A percentile compares a stretch with the other conserved stretches of the same genome.
Conservation (phyloP, 2,329 filamentous ascomycete genomes). For the Aspergillus ochraceoroseus region DNA sequence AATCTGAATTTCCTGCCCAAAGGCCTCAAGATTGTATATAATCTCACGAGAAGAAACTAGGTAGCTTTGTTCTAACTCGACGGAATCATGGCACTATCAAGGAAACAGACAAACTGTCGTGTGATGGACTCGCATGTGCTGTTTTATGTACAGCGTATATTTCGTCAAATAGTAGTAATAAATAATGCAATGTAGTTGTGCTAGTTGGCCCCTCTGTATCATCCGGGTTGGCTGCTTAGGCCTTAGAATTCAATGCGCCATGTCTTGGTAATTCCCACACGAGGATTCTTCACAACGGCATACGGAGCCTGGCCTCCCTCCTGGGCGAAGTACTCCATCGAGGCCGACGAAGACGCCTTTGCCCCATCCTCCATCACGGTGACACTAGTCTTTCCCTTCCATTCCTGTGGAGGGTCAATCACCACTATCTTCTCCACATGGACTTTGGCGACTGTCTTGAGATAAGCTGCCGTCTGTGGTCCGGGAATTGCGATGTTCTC, state of each 20-base stretch:
- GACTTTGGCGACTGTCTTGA: constrained; percentile 73
- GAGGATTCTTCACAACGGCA: constrained; percentile 60
- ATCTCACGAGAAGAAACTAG: no score
- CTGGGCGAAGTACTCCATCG: constrained; percentile 54
- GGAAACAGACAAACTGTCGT: no score
- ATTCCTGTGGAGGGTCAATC: constrained; percentile 69
- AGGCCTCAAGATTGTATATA: no score
- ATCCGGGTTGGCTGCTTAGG: constrained; percentile 1
- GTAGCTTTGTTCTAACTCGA: no score
- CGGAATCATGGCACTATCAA: no score
- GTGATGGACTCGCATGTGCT: no score
- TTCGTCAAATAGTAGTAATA: no score
- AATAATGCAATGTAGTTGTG: not conserved
- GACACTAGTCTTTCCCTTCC: constrained; percentile 61
- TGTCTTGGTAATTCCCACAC: constrained; percentile 56
- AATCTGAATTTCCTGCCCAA: no score
- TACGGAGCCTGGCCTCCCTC: constrained; percentile 55
- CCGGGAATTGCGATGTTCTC: constrained; percentile 60
- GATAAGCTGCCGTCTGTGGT: constrained; percentile 64
- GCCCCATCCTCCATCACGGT: constrained; percentile 46
- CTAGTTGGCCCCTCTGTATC: constrained; percentile 2
- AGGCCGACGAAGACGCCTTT: constrained; percentile 46
- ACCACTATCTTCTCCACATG: constrained; percentile 78
- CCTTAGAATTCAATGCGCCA: constrained; percentile 58
- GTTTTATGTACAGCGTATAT: no score